These are phyloP conservation scores for Pythium coloratum DNA, from an alignment of 352 stramenopile species.

Conservation along the genomic window DNA sequence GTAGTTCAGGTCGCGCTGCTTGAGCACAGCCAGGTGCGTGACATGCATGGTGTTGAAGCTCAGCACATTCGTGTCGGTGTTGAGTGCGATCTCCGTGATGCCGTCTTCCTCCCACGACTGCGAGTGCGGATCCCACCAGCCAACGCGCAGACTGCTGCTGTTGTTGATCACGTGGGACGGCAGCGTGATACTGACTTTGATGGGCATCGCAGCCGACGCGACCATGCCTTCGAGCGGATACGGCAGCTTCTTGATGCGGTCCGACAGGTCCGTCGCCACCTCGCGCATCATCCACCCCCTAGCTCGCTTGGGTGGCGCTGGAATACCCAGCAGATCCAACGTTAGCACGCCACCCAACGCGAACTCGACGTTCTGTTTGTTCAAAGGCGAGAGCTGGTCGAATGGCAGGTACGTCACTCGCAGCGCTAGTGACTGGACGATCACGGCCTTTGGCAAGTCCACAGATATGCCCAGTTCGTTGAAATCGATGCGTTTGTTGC, in stretches of 20 bases:
- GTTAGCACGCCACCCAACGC: conserved; percentile 65
- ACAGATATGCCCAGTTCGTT: conserved; percentile 56
- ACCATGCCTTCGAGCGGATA: conserved; percentile 81
- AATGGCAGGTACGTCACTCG: conserved; percentile 66
- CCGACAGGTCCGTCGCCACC: conserved; percentile 37
- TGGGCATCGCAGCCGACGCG: conserved; percentile 56
- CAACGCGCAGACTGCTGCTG: conserved; percentile 38
- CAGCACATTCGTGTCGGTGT: conserved; percentile 56
- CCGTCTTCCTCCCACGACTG: conserved; percentile 75
- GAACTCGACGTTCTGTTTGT: conserved; percentile 38
- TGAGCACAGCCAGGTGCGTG: conserved; percentile 67
- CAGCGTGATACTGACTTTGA: conserved; percentile 62
- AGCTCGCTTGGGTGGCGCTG: conserved; percentile 62
- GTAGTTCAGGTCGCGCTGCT: conserved; percentile 69
- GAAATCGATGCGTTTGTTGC: conserved; percentile 81
- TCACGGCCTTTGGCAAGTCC: conserved; percentile 77
- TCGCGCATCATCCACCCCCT: conserved; percentile 80
- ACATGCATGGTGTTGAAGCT: conserved; percentile 79
- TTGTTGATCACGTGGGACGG: conserved; percentile 54
- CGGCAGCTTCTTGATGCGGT: conserved; percentile 60
- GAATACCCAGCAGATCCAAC: conserved; percentile 69
- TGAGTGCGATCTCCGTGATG: conserved; percentile 61
- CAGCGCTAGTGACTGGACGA: conserved; percentile 74
- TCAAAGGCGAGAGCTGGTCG: conserved; percentile 39
- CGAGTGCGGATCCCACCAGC: conserved; percentile 59